These are phyloP conservation scores for Saccharomycopsis vini DNA, from an alignment of 805 yeast species.

Conservation along the genomic window DNA sequence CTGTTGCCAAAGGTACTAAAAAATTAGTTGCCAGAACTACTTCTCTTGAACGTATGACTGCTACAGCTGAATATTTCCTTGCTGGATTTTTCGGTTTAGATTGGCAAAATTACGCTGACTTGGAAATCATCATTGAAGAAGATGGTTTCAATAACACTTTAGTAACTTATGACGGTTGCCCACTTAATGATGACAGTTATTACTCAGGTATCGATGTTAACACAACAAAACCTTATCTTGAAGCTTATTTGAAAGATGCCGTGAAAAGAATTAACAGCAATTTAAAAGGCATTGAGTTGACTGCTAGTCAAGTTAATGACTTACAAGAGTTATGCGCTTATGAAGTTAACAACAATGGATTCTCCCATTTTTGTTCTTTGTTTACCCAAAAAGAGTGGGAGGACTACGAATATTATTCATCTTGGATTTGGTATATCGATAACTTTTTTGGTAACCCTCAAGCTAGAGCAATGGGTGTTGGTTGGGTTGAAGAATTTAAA, in stretches of 20 bases:
- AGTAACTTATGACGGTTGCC: constrained; percentile 17
- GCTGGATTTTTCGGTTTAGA: constrained; percentile 38
- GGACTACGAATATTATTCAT: constrained; percentile 50
- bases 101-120: constrained; percentile 20
- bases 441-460: constrained; percentile 56
- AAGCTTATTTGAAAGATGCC: constrained; percentile 40
- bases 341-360: constrained; percentile 63
- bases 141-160: constrained; percentile 21
- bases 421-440: constrained; percentile 49
- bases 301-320: constrained; percentile 40
- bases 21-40: constrained; percentile 26
- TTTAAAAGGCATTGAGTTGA: constrained; percentile 47
- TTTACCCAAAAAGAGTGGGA: constrained; percentile 63
- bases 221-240: constrained; percentile 6
- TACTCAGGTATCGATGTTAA: not conserved
- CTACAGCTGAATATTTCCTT: constrained; percentile 38
- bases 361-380: constrained; percentile 57
- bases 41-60: constrained; percentile 39
- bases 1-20: too few relatives aligned
- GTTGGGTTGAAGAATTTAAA: constrained; percentile 36
- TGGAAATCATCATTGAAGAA: constrained; percentile 20
- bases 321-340: constrained; percentile 63
- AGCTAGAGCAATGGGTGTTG: constrained; percentile 52
- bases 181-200: constrained; percentile 14
- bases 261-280: constrained; percentile 46